Base-by-base conservation (phyloP, 768 basidiomycete genomes). In the Boletus rex-veris region DNA sequence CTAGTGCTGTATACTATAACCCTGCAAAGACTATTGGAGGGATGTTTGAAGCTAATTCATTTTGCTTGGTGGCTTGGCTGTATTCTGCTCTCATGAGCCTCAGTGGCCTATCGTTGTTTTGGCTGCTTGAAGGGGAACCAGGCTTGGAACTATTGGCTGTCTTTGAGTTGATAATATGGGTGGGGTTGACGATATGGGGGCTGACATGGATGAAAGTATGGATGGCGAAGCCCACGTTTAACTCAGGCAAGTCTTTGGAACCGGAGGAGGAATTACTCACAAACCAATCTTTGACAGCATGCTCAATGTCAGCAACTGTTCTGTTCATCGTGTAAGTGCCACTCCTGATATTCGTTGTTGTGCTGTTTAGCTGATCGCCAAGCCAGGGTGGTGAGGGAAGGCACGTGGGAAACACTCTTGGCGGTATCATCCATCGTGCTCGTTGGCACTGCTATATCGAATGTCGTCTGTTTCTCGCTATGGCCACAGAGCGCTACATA, bases 151-250 rank as follows among this genome's bases (percentile, higher is more conserved):
- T 83, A 79, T 67, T 90, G 21, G 92, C 85, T 0, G 90, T 94
- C 59, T 62, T 80, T 39, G 67, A 91, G 19, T 86, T 86, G 11
- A 80, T 97, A 21, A 45, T 83, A 7, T 97, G 90, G 90, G 79
- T 99, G 54, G 94, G 90, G 5, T 60, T 90, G 4, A 84, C 87
- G 19, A 89, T 96, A 79, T 86, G 85, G 45, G 65, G 79, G 4
- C 68, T 98, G 16, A 92, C 94, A 1, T 98, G 91, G 89, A 82
- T 86, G 73, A 98, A 98, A 69, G 80, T 90, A 3, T 92, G 88
- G 85, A 92, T 98, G 80, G 79, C 75, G 11, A 94, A 88, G 64
- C 90, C 92, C 3, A 85, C 87, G 18, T 97, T 93, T 63, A 92
- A 92, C 62, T 87, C 91, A n/a, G 90, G 90, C 83, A 64, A 55